Conservation (phyloP, 768 basidiomycete species). For the Albatrellus ellisii region DNA sequence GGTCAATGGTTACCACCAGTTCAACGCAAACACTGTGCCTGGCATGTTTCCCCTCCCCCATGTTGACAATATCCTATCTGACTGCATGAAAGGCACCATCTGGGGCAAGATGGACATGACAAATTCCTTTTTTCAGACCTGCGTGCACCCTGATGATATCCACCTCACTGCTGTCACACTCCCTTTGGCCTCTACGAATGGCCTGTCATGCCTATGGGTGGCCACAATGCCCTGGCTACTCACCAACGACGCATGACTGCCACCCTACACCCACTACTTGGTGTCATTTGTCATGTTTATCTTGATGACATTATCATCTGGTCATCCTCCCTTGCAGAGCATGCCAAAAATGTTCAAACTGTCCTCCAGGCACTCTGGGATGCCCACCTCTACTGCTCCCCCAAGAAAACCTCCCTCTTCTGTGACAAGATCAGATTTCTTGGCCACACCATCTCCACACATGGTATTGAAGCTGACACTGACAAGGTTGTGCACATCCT, state of each 20-base stretch:
- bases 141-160: slow-evolving; percentile 19
- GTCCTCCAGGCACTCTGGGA: too few species aligned
- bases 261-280: neutral
- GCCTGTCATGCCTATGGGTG: too few species aligned
- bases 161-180: slow-evolving; percentile 24
- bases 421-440: neutral
- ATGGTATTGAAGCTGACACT: neutral
- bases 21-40: slow-evolving; percentile 21
- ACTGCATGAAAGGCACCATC: slow-evolving; percentile 24
- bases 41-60: slow-evolving; percentile 17
- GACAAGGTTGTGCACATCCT: neutral
- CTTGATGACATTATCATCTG: too few species aligned
- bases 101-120: slow-evolving; percentile 28
- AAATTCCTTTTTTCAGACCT: slow-evolving; percentile 28
- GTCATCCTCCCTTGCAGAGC: too few species aligned
- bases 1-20: slow-evolving; percentile 22
- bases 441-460: neutral
- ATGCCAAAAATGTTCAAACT: too few species aligned
- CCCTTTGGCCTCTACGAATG: slow-evolving; percentile 28
- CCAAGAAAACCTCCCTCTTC: neutral
- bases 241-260: slow-evolving; percentile 5
- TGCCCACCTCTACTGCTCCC: neutral
- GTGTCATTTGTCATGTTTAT: too few species aligned
- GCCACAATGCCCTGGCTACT: slow-evolving; percentile 22
- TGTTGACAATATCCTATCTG: slow-evolving; percentile 19